Evolutionary conservation across 2,329 filamentous ascomycete species (phyloP).

Genomic region (Acrocalymma vagum): DNA sequence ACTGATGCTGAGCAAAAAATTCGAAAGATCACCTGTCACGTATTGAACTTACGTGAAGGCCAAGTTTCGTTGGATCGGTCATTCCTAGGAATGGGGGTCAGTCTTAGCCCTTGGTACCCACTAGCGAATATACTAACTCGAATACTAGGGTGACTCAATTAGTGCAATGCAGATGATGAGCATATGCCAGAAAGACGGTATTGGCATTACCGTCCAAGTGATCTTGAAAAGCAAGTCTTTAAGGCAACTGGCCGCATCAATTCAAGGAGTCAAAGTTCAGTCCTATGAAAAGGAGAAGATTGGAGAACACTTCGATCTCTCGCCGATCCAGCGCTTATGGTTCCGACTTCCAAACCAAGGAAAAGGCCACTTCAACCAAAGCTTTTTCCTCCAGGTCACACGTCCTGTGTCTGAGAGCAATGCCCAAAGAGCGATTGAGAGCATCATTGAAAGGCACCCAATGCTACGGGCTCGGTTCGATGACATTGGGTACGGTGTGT

Average conservation of each 20-base stretch:
- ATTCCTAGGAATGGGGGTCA: no score
- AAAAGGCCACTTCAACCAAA: conserved; percentile 13
- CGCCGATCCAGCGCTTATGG: conserved; percentile 22
- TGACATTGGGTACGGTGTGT: conserved; percentile 14
- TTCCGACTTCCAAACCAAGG: conserved; percentile 12
- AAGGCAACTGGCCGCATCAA: no score
- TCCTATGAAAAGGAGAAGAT: conserved; percentile 7
- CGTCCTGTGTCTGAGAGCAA: not conserved
- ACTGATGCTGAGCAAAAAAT: no score
- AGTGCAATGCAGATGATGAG: conserved; percentile 56
- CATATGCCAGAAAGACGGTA: conserved; percentile 48
- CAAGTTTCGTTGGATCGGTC: no score
- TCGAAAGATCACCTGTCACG: no score
- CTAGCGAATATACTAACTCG: no score
- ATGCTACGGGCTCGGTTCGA: conserved; percentile 24
- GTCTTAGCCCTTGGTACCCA: conserved; percentile 55
- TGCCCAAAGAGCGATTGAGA: conserved; percentile 1
- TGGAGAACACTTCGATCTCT: conserved; percentile 17
- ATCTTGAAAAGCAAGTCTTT: no score
- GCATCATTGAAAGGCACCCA: conserved; percentile 17
- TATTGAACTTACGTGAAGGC: no score
- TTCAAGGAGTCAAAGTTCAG: no score
- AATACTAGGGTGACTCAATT: conserved; percentile 59
- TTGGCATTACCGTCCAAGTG: no score
- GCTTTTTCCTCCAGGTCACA: conserved; percentile 6